Conservation (phyloP, 2,329 filamentous ascomycete species). For the Cladophialophora exuberans region DNA sequence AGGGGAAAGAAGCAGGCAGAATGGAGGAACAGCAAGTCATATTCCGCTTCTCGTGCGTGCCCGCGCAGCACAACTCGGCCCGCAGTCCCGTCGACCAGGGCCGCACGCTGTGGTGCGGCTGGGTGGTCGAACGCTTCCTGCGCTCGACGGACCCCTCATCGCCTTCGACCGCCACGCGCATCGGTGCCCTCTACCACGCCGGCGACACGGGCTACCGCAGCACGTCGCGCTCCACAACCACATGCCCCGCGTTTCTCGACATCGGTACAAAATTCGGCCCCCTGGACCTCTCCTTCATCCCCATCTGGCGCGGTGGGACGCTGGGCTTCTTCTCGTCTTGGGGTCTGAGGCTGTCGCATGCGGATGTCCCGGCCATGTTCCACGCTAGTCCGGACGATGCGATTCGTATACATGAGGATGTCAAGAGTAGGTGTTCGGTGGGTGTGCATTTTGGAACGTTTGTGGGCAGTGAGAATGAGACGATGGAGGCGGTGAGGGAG, state of each 20-base stretch:
- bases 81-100: slow-evolving; percentile 45
- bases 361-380: slow-evolving; percentile 47
- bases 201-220: slow-evolving; percentile 55
- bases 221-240: slow-evolving; percentile 37
- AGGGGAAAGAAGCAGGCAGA: too few relatives aligned
- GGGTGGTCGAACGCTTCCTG: slow-evolving; percentile 34
- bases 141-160: slow-evolving; percentile 35
- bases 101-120: slow-evolving; percentile 53
- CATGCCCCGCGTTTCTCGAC: slow-evolving; percentile 53
- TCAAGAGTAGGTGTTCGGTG: slow-evolving; percentile 51
- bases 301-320: slow-evolving; percentile 50
- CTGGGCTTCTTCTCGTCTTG: slow-evolving; percentile 26
- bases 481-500: slow-evolving; percentile 23
- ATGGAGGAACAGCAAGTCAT: slow-evolving; percentile 13
- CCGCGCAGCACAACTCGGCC: slow-evolving; percentile 50
- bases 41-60: slow-evolving; percentile 22
- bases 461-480: slow-evolving; percentile 20
- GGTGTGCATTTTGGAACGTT: slow-evolving; percentile 56
- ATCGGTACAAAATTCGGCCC: slow-evolving; percentile 52
- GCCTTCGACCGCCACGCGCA: slow-evolving; percentile 18
- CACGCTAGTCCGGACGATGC: slow-evolving; percentile 54
- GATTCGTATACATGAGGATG: slow-evolving; percentile 51
- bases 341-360: slow-evolving; percentile 40
- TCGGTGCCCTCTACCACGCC: slow-evolving; percentile 41
- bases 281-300: slow-evolving; percentile 54